A percentile compares a stretch with the other conserved stretches of the same genome.
Conservation (phyloP, 75 land plant species). For the Pinus tabuliformis region DNA sequence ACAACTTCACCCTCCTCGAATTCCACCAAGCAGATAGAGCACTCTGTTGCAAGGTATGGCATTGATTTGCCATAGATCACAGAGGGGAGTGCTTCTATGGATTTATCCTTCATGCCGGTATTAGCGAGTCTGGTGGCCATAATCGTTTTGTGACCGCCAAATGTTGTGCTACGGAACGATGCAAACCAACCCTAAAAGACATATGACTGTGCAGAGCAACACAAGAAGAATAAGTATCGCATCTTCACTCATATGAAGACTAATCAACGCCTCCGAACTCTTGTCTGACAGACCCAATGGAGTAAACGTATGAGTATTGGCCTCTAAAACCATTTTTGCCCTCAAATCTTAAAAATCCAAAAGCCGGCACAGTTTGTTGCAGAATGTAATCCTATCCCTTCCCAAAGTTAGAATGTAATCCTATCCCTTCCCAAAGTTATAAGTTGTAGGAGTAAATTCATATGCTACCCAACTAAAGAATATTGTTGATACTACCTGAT, state of each 20-base stretch:
- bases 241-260: background rate
- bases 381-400: too few species aligned
- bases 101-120: background rate
- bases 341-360: too few species aligned
- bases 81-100: background rate
- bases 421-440: too few species aligned
- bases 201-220: background rate
- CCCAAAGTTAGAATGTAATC: too few species aligned
- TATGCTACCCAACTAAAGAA: too few species aligned
- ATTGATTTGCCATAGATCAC: background rate
- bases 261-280: background rate
- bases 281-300: too few species aligned
- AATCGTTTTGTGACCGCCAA: background rate
- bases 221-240: background rate
- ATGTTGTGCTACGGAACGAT: background rate
- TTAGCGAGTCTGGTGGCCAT: background rate
- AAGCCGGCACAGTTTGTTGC: too few species aligned
- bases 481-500: too few species aligned
- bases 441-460: too few species aligned
- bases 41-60: slow-evolving; percentile 5
- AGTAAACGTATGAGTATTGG: background rate
- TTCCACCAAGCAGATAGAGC: slow-evolving; percentile 42
- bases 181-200: background rate
- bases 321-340: background rate
- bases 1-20: slow-evolving; percentile 31